Evolutionary conservation across 371 early-diverging fungal species (phyloP).

Genomic region (Cokeromyces recurvatus): DNA sequence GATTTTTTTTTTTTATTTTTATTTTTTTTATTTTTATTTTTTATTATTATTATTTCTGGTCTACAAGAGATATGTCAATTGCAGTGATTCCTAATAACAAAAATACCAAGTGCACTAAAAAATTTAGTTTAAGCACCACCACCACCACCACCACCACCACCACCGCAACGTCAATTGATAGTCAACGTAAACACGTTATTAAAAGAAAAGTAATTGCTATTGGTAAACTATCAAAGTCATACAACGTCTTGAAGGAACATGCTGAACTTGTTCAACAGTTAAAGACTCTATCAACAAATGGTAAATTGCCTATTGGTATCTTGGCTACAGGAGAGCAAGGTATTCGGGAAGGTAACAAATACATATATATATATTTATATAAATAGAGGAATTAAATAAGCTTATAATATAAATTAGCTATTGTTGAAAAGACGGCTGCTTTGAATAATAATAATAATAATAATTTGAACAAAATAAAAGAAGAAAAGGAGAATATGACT

Average conservation of each 20-base stretch:
- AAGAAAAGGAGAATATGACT: slow-evolving; percentile 12
- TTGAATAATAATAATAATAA: too few relatives aligned
- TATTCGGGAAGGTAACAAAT: slow-evolving; percentile 26
- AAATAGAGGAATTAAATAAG: too few relatives aligned
- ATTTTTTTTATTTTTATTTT: too few relatives aligned
- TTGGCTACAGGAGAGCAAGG: slow-evolving; percentile 33
- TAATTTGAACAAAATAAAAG: slow-evolving; percentile 16
- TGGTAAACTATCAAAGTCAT: slow-evolving; percentile 33
- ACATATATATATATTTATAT: too few relatives aligned
- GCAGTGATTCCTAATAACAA: too few relatives aligned
- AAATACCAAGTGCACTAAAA: too few relatives aligned
- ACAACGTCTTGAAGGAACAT: slow-evolving; percentile 28
- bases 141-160: too few relatives aligned
- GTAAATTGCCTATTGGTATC: slow-evolving; percentile 29
- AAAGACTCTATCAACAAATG: slow-evolving; percentile 23
- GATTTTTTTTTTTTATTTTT: too few relatives aligned
- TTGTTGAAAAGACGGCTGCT: neutral
- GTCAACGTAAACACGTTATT: slow-evolving; percentile 29
- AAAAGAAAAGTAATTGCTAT: slow-evolving; percentile 41
- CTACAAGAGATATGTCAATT: too few relatives aligned
- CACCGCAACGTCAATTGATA: too few relatives aligned
- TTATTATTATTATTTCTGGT: too few relatives aligned
- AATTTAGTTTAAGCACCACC: too few relatives aligned
- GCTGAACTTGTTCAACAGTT: slow-evolving; percentile 35
- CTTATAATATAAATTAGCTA: neutral